These are phyloP conservation scores for Fraxinus cuspidata DNA, from an alignment of 257 asterid species.

Conservation along the genomic window DNA sequence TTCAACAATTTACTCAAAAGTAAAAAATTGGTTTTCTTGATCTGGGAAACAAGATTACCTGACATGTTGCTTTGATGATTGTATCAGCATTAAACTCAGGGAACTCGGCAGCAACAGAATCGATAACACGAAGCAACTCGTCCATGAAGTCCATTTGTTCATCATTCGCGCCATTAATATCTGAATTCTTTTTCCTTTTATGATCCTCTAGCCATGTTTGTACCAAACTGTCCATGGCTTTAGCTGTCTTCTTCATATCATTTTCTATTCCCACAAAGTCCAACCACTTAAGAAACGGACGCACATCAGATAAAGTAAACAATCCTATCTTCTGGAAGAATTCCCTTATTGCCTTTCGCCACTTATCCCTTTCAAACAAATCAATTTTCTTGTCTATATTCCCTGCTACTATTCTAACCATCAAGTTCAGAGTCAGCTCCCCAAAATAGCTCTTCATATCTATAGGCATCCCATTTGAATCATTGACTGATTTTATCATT, in stretches of 20 bases:
- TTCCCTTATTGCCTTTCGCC: conserved; percentile 19
- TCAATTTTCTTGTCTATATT: neutral
- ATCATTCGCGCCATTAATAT: neutral
- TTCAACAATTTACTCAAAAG: no score
- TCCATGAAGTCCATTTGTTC: conserved; percentile 12
- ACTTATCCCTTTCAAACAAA: conserved; percentile 4
- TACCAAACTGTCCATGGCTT: conserved; percentile 19
- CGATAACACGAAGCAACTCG: neutral
- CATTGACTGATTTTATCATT: no score
- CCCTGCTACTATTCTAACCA: conserved; percentile 23
- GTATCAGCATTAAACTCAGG: neutral
- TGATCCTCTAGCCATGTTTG: conserved; percentile 23
- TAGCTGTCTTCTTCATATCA: conserved; percentile 9
- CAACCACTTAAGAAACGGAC: conserved; percentile 18
- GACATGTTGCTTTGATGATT: conserved; percentile 1
- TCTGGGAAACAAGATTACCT: neutral
- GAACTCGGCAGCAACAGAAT: neutral
- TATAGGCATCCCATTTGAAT: neutral
- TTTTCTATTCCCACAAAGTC: conserved; percentile 22
- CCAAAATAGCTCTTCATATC: conserved; percentile 23
- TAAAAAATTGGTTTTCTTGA: neutral
- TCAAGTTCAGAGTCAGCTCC: conserved; percentile 20
- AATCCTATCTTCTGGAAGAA: conserved; percentile 1
- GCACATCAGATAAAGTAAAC: conserved; percentile 20
- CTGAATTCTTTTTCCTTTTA: neutral